Conservation (phyloP, 441 rosid species). For the Brassica balearica region DNA sequence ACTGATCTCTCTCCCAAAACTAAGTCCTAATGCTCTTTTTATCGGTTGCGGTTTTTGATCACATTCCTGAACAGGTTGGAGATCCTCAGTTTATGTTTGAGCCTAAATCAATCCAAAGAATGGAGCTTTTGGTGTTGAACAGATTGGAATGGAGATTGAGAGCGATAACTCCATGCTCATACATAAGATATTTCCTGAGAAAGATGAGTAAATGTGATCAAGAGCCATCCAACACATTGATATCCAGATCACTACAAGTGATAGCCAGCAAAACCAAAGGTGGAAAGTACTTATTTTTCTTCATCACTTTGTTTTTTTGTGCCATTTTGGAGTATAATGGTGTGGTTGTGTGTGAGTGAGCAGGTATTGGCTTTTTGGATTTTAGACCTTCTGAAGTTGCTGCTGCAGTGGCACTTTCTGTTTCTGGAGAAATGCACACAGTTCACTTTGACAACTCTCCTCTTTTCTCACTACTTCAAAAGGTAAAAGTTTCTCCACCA, state of each 20-base stretch:
- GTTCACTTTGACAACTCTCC: constrained; percentile 41
- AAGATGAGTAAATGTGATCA: constrained; percentile 45
- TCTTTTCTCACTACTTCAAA: constrained; percentile 44
- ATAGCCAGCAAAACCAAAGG: constrained; percentile 63
- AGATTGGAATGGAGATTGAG: constrained; percentile 66
- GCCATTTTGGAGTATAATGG: constrained; percentile 43
- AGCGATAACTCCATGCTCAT: constrained; percentile 61
- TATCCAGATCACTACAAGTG: constrained; percentile 57
- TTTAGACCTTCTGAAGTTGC: constrained; percentile 76
- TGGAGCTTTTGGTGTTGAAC: constrained; percentile 67
- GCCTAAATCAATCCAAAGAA: constrained; percentile 58
- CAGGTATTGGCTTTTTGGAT: constrained; percentile 73
- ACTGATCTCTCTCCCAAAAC: constrained; percentile 11
- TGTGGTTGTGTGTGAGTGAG: constrained; percentile 41
- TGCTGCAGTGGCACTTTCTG: constrained; percentile 70
- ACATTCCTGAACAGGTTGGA: constrained; percentile 48
- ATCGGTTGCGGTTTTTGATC: background rate
- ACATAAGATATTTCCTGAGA: constrained; percentile 59
- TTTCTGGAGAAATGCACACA: constrained; percentile 46
- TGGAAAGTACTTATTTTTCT: constrained; percentile 32
- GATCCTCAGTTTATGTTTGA: constrained; percentile 62
- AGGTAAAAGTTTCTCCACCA: constrained; percentile 37
- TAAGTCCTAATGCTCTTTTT: constrained; percentile 35
- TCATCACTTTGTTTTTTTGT: background rate
- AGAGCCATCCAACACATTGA: constrained; percentile 45